Evolutionary conservation across 2,329 filamentous ascomycete species (phyloP).

Genomic region (Sclerotinia subarctica): DNA sequence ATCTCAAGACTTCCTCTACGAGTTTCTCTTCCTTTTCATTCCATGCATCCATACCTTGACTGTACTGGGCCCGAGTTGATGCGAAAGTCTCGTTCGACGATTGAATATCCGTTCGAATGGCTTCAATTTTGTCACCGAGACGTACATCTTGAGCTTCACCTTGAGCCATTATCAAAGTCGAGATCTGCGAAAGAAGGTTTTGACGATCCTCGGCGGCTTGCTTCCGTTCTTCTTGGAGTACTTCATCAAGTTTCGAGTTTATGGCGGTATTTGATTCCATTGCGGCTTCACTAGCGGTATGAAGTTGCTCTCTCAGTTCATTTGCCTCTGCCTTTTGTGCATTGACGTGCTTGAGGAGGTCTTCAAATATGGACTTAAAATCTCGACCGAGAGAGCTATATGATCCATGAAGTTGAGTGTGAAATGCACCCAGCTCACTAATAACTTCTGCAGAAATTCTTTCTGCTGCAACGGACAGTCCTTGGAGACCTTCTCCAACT

Average conservation of each 20-base stretch:
- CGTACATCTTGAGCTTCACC: slow-evolving; percentile 71
- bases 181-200: slow-evolving; percentile 72
- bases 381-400: slow-evolving; percentile 82
- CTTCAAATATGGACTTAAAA: slow-evolving; percentile 82
- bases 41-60: slow-evolving; percentile 72
- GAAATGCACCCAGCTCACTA: slow-evolving; percentile 79
- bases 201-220: slow-evolving; percentile 71
- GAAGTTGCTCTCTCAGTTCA: slow-evolving; percentile 66
- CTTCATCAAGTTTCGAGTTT: slow-evolving; percentile 63
- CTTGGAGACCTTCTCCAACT: slow-evolving; percentile 79
- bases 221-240: slow-evolving; percentile 72
- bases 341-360: slow-evolving; percentile 69
- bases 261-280: slow-evolving; percentile 66
- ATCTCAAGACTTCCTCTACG: slow-evolving; percentile 67
- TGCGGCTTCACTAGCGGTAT: slow-evolving; percentile 64
- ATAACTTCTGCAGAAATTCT: slow-evolving; percentile 88
- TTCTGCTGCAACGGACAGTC: slow-evolving; percentile 79
- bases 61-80: slow-evolving; percentile 62
- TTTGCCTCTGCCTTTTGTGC: slow-evolving; percentile 76
- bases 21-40: slow-evolving; percentile 64
- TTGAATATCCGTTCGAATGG: slow-evolving; percentile 62
- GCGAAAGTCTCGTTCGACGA: slow-evolving; percentile 64
- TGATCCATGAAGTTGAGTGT: slow-evolving; percentile 76
- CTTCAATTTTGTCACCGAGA: slow-evolving; percentile 59
- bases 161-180: slow-evolving; percentile 70